Percentiles rank a stretch among this genome's conserved stretches.
Conservation (phyloP, 2,329 filamentous ascomycete genomes). For the Thielaviopsis ethacetica region DNA sequence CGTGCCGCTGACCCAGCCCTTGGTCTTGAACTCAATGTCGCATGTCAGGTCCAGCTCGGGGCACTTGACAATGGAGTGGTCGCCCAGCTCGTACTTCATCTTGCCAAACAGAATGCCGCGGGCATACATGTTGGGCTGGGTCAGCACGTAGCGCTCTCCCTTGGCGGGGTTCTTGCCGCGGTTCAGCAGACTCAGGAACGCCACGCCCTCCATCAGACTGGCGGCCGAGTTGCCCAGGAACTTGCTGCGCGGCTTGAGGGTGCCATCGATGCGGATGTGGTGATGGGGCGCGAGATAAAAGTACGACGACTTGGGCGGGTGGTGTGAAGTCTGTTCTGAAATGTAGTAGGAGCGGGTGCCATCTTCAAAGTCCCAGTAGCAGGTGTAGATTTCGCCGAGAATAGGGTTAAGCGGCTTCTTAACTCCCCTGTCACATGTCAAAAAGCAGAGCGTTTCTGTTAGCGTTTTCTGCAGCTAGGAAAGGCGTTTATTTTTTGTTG, state of each 20-base stretch:
- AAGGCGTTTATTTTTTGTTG: too few species aligned
- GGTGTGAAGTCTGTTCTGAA: slow-evolving; percentile 92
- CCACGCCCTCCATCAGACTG: slow-evolving; percentile 95
- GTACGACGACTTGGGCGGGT: slow-evolving; percentile 96
- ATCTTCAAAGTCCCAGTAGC: slow-evolving; percentile 87
- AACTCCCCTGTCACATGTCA: slow-evolving; percentile 49
- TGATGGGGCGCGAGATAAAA: slow-evolving; percentile 96
- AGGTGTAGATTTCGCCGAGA: slow-evolving; percentile 83
- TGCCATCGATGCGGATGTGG: slow-evolving; percentile 87
- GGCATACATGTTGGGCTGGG: slow-evolving; percentile 98
- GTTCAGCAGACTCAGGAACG: slow-evolving; percentile 70
- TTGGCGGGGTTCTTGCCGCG: slow-evolving; percentile 45
- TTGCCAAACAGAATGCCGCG: slow-evolving; percentile 93
- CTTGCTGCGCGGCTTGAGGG: slow-evolving; percentile 82
- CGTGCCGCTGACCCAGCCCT: slow-evolving; percentile 89
- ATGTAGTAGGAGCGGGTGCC: slow-evolving; percentile 86
- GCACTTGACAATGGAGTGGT: slow-evolving; percentile 85
- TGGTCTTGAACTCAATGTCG: slow-evolving; percentile 96
- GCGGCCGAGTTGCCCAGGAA: slow-evolving; percentile 95
- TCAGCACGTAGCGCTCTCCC: slow-evolving; percentile 82
- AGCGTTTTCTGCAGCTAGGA: neutral
- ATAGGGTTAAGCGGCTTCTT: slow-evolving; percentile 98
- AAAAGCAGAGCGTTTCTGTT: neutral
- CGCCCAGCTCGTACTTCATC: slow-evolving; percentile 98
- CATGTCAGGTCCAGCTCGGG: slow-evolving; percentile 74